Evolutionary conservation across 129 eudicot genomes (phyloP), one percentile per base, ranked within the genome.

Genomic region (Tagetes erecta): DNA sequence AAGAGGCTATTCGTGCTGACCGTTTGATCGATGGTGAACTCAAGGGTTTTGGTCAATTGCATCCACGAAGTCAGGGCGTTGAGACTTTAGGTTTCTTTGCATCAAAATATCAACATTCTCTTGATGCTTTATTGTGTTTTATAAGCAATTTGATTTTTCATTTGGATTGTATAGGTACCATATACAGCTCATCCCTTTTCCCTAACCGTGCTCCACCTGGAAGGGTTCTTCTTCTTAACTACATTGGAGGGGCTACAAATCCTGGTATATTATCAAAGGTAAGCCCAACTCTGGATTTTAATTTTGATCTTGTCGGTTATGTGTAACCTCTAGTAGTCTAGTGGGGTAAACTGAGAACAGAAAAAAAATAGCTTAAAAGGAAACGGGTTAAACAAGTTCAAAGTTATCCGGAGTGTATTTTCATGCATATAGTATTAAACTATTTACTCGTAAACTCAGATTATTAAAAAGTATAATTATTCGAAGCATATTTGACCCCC

Each of bases 171-270:
- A 57, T 82, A 92, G 98, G 98, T 53, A 92, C 98, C 68, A 87
- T 92, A 76, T 92, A 92, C 80, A 92, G 98, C 75, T 89, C 98
- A 38, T 89, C 98, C 35, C 96, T 92, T 81, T 92, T 92, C 79
- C 98, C 98, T 44, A 84, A 90, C 52, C 92, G 98, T 68, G 98
- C 98, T 13, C 98, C 98, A 63, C 80, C 90, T 75, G 98, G 95
- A 67, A 88, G 92, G 81, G 59, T 86, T 79, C 89, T 92, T 68
- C 96, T 92, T 80, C 77, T 92, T 71, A 92, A 87, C 81, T 92
- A 92, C 87, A 92, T 90, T 56, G 98, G 96, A 42, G 98, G 96
- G 68, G 95, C 98, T 39, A 89, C 96, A 40, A 90, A 92, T 84
- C 71, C 92, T 73, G 95, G 83, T 75, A 87, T 92, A 55, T 31